phyloP scores from a whole-genome alignment of 805 yeast species.

The Candida ponderosae region DNA sequence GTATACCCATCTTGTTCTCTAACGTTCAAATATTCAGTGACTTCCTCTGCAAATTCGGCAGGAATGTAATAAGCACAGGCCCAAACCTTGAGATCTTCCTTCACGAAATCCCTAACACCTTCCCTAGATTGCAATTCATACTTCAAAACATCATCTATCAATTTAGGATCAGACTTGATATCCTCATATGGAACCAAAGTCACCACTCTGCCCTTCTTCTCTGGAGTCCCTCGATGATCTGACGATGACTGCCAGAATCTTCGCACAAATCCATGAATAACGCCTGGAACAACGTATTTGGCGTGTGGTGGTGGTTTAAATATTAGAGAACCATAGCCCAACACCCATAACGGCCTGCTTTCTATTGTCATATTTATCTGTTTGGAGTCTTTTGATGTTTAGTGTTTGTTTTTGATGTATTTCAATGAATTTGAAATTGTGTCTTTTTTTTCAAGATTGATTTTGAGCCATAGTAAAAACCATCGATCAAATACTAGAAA shows the following conservation, averaged over 20 bases:
- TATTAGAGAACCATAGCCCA: slow-evolving; percentile 85
- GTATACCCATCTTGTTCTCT: slow-evolving; percentile 90
- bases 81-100: slow-evolving; percentile 49
- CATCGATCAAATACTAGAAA: too few species aligned
- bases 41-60: slow-evolving; percentile 51
- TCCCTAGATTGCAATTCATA: slow-evolving; percentile 13
- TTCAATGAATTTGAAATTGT: too few species aligned
- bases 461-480: too few species aligned
- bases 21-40: slow-evolving; percentile 61
- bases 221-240: slow-evolving; percentile 88
- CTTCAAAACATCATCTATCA: slow-evolving; percentile 32
- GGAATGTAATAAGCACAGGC: slow-evolving; percentile 83
- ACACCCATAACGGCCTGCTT: slow-evolving; percentile 55
- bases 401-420: too few species aligned
- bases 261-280: slow-evolving; percentile 66
- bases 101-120: slow-evolving; percentile 19
- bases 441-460: too few species aligned
- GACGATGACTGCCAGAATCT: slow-evolving; percentile 89
- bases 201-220: slow-evolving; percentile 82
- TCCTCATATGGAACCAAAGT: slow-evolving; percentile 63
- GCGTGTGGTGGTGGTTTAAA: slow-evolving; percentile 84
- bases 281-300: slow-evolving; percentile 59
- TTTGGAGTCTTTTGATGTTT: too few species aligned
- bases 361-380: slow-evolving; percentile 1
- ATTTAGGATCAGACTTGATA: slow-evolving; percentile 31